Percentiles rank a stretch among this genome's conserved stretches.
Conservation (phyloP, 2,329 filamentous ascomycete species). For the Fonsecaea nubica region DNA sequence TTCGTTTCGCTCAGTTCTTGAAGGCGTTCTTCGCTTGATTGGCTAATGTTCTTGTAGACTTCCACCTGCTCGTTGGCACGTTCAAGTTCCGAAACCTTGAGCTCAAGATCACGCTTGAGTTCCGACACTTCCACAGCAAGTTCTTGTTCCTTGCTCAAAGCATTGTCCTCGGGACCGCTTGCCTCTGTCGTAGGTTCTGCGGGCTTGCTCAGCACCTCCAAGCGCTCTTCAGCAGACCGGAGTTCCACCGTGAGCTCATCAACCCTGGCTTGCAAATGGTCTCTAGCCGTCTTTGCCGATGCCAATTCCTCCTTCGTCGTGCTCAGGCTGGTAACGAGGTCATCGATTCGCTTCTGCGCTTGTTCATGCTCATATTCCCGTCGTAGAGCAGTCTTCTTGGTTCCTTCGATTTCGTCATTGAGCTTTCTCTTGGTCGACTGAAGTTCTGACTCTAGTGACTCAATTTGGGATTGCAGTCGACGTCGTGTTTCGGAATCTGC, state of each 20-base stretch:
- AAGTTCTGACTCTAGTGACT: constrained; percentile 80
- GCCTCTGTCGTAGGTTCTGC: constrained; percentile 52
- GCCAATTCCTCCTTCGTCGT: constrained; percentile 86
- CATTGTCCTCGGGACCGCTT: constrained; percentile 61
- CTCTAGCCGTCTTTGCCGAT: constrained; percentile 81
- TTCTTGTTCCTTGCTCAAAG: constrained; percentile 73
- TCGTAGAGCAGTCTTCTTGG: constrained; percentile 78
- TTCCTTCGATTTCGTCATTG: constrained; percentile 80
- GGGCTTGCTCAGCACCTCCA: constrained; percentile 77
- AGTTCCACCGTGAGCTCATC: constrained; percentile 89
- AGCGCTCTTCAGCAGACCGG: constrained; percentile 85
- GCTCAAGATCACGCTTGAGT: constrained; percentile 83
- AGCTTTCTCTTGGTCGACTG: constrained; percentile 80
- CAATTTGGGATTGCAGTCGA: constrained; percentile 77
- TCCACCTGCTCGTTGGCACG: constrained; percentile 81
- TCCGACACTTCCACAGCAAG: constrained; percentile 83
- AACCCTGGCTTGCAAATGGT: constrained; percentile 86
- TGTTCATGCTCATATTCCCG: constrained; percentile 92
- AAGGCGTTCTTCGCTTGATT: constrained; percentile 84
- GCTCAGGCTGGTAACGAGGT: constrained; percentile 79
- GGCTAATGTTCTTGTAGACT: constrained; percentile 86
- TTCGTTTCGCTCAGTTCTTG: constrained; percentile 78
- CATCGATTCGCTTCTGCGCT: constrained; percentile 88
- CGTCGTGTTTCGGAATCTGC: constrained; percentile 81
- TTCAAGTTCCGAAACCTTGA: constrained; percentile 80